These are phyloP conservation scores for Aphanocladium album DNA, from an alignment of 2,329 filamentous ascomycete genomes.

Conservation along the genomic window DNA sequence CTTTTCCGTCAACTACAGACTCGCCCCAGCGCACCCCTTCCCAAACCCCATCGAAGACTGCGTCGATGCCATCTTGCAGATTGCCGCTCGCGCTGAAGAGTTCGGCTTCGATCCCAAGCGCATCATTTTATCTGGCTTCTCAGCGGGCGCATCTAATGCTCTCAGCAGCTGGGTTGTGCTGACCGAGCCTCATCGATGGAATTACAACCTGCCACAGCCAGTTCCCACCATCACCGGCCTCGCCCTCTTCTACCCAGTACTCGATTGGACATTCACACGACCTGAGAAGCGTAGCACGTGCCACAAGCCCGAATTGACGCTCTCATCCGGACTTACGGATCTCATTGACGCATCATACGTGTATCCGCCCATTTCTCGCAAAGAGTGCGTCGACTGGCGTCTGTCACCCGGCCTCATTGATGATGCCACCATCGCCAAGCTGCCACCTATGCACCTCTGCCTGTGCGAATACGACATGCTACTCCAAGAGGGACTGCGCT, in stretches of 20 bases:
- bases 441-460: conserved; percentile 52
- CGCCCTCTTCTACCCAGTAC: conserved; percentile 57
- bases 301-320: conserved; percentile 50
- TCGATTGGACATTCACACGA: conserved; percentile 56
- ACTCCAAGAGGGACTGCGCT: conserved; percentile 54
- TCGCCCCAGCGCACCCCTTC: conserved; percentile 60
- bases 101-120: conserved; percentile 52
- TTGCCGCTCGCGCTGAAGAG: conserved; percentile 50
- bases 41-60: conserved; percentile 62
- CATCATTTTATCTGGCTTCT: conserved; percentile 59
- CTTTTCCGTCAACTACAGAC: conserved; percentile 62
- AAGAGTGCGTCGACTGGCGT: conserved; percentile 46
- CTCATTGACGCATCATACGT: conserved; percentile 61
- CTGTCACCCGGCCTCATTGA: conserved; percentile 55
- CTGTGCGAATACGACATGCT: conserved; percentile 64
- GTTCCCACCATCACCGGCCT: conserved; percentile 46
- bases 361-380: conserved; percentile 42
- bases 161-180: conserved; percentile 44
- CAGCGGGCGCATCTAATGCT: conserved; percentile 54
- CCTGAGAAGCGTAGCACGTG: conserved; percentile 51
- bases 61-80: conserved; percentile 58
- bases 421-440: conserved; percentile 46
- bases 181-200: conserved; percentile 36
- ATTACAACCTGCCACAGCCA: conserved; percentile 33
- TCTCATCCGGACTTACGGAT: conserved; percentile 53